Percentiles rank a stretch among this genome's conserved stretches.
These are phyloP conservation scores for Ascochyta clinopodiicola DNA, from an alignment of 2,329 filamentous ascomycete genomes.

Conservation along the genomic window DNA sequence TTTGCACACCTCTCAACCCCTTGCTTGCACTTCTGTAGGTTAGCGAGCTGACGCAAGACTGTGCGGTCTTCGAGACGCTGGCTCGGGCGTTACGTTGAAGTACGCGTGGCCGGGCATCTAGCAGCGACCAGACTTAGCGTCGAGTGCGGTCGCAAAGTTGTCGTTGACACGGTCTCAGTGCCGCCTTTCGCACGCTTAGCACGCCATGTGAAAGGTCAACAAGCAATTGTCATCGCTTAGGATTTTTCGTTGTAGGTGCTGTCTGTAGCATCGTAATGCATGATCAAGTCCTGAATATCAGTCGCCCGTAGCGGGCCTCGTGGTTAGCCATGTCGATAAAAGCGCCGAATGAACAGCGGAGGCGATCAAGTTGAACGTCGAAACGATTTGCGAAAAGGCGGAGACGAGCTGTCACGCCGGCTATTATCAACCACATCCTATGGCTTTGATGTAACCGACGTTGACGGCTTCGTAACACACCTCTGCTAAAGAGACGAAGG, in stretches of 20 bases:
- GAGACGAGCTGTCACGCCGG: slow-evolving; percentile 14
- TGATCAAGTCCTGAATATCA: slow-evolving; percentile 41
- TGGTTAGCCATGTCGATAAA: slow-evolving; percentile 32
- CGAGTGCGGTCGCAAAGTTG: not conserved
- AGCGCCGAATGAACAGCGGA: slow-evolving; percentile 7
- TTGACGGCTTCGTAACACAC: slow-evolving; percentile 11
- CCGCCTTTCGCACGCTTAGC: not conserved
- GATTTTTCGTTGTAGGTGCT: slow-evolving; percentile 30
- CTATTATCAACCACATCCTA: slow-evolving; percentile 17
- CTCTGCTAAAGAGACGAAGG: slow-evolving; percentile 27
- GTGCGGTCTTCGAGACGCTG: not conserved
- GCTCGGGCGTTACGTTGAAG: not conserved
- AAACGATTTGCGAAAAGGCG: slow-evolving; percentile 13
- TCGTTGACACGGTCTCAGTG: not conserved
- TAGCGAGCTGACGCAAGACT: not conserved
- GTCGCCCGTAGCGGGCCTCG: slow-evolving; percentile 34
- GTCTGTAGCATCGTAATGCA: slow-evolving; percentile 25
- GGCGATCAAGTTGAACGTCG: slow-evolving; percentile 14
- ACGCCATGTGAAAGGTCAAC: slow-evolving; percentile 5
- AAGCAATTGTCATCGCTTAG: slow-evolving; percentile 5
- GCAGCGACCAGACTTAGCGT: not conserved
- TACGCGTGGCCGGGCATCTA: not conserved
- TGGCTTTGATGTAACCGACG: slow-evolving; percentile 15
- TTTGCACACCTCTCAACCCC: not conserved
- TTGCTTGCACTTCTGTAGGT: not conserved